These are phyloP conservation scores for Exophiala calicioides DNA, from an alignment of 2,329 filamentous ascomycete genomes.

Conservation along the genomic window DNA sequence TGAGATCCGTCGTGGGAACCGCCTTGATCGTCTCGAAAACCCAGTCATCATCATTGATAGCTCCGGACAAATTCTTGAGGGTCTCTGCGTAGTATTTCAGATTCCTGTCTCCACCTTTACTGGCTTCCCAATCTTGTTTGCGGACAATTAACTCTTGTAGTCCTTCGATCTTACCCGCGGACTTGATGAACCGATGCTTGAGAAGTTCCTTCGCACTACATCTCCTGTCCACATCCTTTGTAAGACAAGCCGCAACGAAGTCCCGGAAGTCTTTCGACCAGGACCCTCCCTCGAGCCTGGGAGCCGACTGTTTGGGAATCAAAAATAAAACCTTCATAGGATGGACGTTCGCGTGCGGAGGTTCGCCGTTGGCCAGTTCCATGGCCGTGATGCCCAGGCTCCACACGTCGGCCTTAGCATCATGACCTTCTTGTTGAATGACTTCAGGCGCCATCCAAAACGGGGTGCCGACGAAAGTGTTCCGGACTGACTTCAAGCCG, in stretches of 20 bases:
- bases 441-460: conserved; percentile 98
- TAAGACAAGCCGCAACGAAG: conserved; percentile 84
- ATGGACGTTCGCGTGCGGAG: conserved; percentile 80
- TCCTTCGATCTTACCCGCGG: conserved; percentile 82
- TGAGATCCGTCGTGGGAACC: conserved; percentile 60
- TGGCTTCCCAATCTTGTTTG: conserved; percentile 78
- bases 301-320: conserved; percentile 85
- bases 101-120: conserved; percentile 67
- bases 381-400: conserved; percentile 89
- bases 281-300: conserved; percentile 73
- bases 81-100: conserved; percentile 93
- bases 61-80: conserved; percentile 68
- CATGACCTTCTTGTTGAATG: conserved; percentile 80
- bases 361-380: conserved; percentile 84
- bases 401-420: conserved; percentile 93
- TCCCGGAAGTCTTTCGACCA: conserved; percentile 93
- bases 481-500: conserved; percentile 95
- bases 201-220: conserved; percentile 85
- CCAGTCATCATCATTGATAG: conserved; percentile 79
- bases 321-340: conserved; percentile 93
- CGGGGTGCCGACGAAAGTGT: conserved; percentile 96
- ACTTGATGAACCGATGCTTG: conserved; percentile 82
- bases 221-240: conserved; percentile 84
- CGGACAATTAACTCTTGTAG: conserved; percentile 82
- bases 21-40: conserved; percentile 91